These are phyloP conservation scores for Strobilomyces echinocephalus DNA, from an alignment of 768 basidiomycete genomes.

Conservation along the genomic window DNA sequence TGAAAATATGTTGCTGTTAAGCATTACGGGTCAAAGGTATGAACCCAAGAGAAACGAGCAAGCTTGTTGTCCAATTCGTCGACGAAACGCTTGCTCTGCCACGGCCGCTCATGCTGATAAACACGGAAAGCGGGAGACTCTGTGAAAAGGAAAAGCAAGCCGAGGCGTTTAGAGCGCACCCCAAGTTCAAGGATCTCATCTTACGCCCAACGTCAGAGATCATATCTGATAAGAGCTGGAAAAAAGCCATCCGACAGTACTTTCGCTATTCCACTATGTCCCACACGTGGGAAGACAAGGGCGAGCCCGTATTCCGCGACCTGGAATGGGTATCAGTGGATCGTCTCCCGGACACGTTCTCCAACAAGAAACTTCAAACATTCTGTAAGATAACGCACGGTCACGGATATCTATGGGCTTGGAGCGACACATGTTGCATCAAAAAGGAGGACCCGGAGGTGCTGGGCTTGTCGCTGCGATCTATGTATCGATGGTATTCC, in stretches of 20 bases:
- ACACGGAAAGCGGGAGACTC: constrained; percentile 14
- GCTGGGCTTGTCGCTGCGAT: constrained; percentile 14
- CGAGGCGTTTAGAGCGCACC: constrained; percentile 8
- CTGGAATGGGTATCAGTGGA: constrained; percentile 2
- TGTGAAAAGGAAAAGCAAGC: constrained; percentile 9
- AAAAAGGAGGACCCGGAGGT: constrained; percentile 18
- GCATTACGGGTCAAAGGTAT: constrained; percentile 9
- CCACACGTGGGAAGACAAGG: constrained; percentile 17
- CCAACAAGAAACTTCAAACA: constrained; percentile 5
- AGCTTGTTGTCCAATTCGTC: not conserved
- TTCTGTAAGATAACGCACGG: constrained; percentile 11
- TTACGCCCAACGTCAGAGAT: constrained; percentile 1
- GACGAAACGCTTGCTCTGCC: not conserved
- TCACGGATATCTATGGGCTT: constrained; percentile 19
- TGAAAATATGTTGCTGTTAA: not conserved
- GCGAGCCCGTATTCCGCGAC: constrained; percentile 7
- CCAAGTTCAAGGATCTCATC: constrained; percentile 12
- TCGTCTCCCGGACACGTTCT: not conserved
- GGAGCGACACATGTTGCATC: constrained; percentile 26
- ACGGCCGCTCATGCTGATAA: constrained; percentile 11
- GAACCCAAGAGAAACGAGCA: not conserved
- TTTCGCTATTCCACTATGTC: constrained; percentile 19
- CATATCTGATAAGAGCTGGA: not conserved
- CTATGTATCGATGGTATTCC: constrained; percentile 27
- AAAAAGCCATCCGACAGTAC: not conserved